These are phyloP conservation scores for Lanmaoa pseudosensibilis DNA, from an alignment of 768 basidiomycete genomes.

Conservation along the genomic window DNA sequence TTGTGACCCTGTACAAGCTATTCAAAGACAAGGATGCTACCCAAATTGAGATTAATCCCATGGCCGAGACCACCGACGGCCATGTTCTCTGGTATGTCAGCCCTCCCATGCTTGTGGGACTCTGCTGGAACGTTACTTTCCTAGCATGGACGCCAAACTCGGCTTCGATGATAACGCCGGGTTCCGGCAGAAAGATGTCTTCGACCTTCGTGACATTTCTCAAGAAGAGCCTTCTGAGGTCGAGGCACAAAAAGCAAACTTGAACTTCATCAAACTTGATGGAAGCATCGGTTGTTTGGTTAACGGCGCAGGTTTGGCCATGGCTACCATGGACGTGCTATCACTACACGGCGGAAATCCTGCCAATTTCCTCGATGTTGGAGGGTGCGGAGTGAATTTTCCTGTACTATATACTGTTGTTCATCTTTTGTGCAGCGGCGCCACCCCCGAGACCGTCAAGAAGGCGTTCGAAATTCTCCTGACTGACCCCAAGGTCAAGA, in stretches of 20 bases:
- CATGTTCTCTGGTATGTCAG: slow-evolving; percentile 85
- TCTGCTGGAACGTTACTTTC: slow-evolving; percentile 1
- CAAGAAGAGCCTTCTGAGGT: slow-evolving; percentile 99
- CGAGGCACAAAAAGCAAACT: slow-evolving; percentile 91
- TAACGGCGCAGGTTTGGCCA: slow-evolving; percentile 97
- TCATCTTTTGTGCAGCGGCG: slow-evolving; percentile 59
- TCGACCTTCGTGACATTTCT: slow-evolving; percentile 83
- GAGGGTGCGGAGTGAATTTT: slow-evolving; percentile 60
- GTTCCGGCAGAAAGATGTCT: slow-evolving; percentile 92
- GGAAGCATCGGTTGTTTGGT: slow-evolving; percentile 96
- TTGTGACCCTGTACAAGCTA: slow-evolving; percentile 91
- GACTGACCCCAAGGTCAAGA: slow-evolving; percentile 89
- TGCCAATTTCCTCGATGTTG: slow-evolving; percentile 98
- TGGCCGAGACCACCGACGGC: slow-evolving; percentile 91
- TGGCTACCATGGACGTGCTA: slow-evolving; percentile 99
- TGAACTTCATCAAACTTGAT: slow-evolving; percentile 99
- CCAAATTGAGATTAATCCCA: slow-evolving; percentile 98
- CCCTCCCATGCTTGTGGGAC: neutral
- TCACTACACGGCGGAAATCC: slow-evolving; percentile 94
- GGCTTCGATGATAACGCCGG: slow-evolving; percentile 99
- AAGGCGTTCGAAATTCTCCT: slow-evolving; percentile 97
- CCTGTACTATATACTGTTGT: neutral
- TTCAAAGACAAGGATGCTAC: slow-evolving; percentile 99
- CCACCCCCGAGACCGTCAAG: slow-evolving; percentile 99
- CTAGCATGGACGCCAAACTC: slow-evolving; percentile 99